phyloP scores from a whole-genome alignment of 495 filamentous ascomycete species.

The Margaritispora aquatica region DNA sequence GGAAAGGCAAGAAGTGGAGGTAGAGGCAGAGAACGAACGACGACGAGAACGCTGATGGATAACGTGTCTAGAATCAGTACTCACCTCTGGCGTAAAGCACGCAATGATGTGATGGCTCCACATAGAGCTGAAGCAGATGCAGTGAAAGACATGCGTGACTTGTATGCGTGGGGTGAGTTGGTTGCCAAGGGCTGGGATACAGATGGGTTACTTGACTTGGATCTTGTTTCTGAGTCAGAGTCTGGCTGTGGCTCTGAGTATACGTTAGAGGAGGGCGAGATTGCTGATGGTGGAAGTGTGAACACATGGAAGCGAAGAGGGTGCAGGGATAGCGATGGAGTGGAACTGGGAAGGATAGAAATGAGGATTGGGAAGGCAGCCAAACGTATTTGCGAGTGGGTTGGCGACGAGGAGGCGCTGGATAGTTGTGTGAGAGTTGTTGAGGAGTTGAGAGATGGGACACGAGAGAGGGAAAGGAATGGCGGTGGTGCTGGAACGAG shows the following conservation, averaged over 20 bases:
- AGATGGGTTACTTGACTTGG: neutral
- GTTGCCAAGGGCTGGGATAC: slow-evolving; percentile 1
- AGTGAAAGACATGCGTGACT: slow-evolving; percentile 2
- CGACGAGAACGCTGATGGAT: slow-evolving; percentile 10
- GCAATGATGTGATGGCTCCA: slow-evolving; percentile 10
- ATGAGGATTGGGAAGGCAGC: slow-evolving; percentile 9
- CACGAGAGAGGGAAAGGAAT: neutral
- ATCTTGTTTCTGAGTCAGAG: too few species aligned
- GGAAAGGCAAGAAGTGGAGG: too few species aligned
- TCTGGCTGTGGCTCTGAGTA: too few species aligned
- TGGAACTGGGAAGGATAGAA: neutral
- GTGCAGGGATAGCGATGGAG: neutral
- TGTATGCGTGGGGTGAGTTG: slow-evolving; percentile 17
- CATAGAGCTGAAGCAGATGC: slow-evolving; percentile 13
- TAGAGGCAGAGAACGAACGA: neutral
- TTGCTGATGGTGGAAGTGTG: neutral
- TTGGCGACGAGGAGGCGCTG: slow-evolving; percentile 8
- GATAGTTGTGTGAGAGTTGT: neutral
- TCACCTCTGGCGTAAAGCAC: slow-evolving; percentile 12
- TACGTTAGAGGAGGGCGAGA: neutral
- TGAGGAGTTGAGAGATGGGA: slow-evolving; percentile 9
- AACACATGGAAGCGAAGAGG: neutral
- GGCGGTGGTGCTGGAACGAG: neutral
- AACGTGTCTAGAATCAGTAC: slow-evolving; percentile 15
- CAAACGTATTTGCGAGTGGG: slow-evolving; percentile 10